Conservation (phyloP, 2,329 filamentous ascomycete species). For the Colletotrichum tofieldiae region DNA sequence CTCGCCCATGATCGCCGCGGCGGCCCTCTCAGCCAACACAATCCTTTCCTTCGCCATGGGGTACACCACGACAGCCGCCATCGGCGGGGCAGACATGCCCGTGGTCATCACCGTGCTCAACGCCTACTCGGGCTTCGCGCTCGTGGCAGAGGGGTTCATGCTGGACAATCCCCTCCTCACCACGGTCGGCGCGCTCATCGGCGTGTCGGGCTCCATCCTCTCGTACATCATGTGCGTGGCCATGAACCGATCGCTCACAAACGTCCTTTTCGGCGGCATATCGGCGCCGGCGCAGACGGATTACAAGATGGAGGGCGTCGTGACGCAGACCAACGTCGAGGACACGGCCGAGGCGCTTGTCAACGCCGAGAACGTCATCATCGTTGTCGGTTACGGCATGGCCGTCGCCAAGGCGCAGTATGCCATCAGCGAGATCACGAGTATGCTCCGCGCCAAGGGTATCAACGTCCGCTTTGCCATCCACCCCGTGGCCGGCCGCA, state of each 20-base stretch:
- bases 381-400: conserved; percentile 95
- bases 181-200: conserved; percentile 88
- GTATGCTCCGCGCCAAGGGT: conserved; percentile 80
- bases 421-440: conserved; percentile 86
- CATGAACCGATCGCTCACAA: conserved; percentile 92
- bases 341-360: conserved; percentile 84
- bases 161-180: conserved; percentile 88
- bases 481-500: conserved; percentile 90
- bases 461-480: conserved; percentile 91
- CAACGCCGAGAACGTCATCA: conserved; percentile 87
- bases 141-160: conserved; percentile 95
- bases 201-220: conserved; percentile 89
- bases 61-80: conserved; percentile 88
- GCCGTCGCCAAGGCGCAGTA: conserved; percentile 95
- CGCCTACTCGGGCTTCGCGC: conserved; percentile 90
- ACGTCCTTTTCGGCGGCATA: conserved; percentile 90
- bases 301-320: conserved; percentile 84
- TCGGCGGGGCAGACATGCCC: conserved; percentile 95
- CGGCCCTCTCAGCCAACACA: conserved; percentile 83
- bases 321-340: conserved; percentile 84
- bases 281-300: conserved; percentile 72
- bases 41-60: conserved; percentile 87
- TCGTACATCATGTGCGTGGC: conserved; percentile 91
- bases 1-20: conserved; percentile 83
- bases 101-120: conserved; percentile 93